These are phyloP conservation scores for Rubia occidens DNA, from an alignment of 305 asterid species.

Conservation along the genomic window DNA sequence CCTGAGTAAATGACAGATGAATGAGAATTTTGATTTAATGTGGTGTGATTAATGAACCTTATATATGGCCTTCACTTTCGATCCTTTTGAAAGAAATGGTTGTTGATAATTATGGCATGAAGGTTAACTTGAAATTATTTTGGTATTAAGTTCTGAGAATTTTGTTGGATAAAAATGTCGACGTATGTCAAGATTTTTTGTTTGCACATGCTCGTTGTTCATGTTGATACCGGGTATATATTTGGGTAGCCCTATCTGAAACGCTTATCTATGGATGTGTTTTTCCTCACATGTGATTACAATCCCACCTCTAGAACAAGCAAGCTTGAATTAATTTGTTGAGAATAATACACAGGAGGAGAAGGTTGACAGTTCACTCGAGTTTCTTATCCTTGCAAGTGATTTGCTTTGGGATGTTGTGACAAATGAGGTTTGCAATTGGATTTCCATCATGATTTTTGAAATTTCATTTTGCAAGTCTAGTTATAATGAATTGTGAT, in stretches of 20 bases:
- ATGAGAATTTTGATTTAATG: not conserved
- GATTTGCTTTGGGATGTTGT: conserved; percentile 92
- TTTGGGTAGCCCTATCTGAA: not conserved
- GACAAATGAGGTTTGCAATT: conserved; percentile 54
- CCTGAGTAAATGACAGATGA: not conserved
- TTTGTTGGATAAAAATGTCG: not conserved
- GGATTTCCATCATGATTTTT: not conserved
- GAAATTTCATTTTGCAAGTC: not conserved
- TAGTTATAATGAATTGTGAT: not conserved
- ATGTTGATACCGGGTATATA: not conserved
- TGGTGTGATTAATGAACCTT: not conserved
- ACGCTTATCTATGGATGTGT: not conserved
- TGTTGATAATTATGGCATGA: too few relatives aligned
- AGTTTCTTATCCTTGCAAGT: conserved; percentile 86
- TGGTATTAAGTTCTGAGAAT: not conserved
- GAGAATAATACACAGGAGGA: conserved; percentile 44
- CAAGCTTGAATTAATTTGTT: not conserved
- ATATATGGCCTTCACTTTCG: not conserved
- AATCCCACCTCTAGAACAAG: not conserved
- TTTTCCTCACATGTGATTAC: not conserved
- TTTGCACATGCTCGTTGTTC: not conserved
- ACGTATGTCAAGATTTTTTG: not conserved
- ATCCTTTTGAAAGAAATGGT: too few relatives aligned
- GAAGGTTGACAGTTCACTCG: conserved; percentile 69
- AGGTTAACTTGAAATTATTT: not conserved